Base-by-base conservation (phyloP, 495 filamentous ascomycete species). In the Podospora sp. region DNA sequence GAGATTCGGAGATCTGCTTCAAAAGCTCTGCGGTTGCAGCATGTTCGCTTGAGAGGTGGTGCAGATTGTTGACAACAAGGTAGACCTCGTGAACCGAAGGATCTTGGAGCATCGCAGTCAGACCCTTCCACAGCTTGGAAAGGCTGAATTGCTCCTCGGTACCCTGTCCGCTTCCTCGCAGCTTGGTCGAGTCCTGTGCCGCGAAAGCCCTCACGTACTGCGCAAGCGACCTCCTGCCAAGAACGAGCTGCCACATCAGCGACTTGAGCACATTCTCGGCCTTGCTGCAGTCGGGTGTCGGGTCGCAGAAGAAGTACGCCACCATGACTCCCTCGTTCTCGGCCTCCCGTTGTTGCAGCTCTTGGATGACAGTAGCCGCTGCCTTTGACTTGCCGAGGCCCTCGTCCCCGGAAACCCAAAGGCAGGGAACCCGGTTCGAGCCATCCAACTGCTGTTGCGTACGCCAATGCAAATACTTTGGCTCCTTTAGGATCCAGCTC, bases 361-460 rank as follows among this genome's bases (percentile, higher is more conserved):
- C 58, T 4, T 53, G 24, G 50, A 67, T 56, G 16, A 53, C 59
- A 12, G 65, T 35, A n/a, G 59, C 58, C 11, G 65, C 65, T 16
- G 65, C 65, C 55, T 67, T 67, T 20, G 65, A 67, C 51, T 67
- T 67, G 24, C 65, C 65, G 6, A 62, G 57, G 18, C 65, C 65
- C 33, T 67, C 65, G 21, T 56, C 58, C 18, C 65, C 65, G 12
- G 65, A 67, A 1, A 67, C 65, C 65, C 65, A 67, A 2, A 67
- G 65, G 49, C 50, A 21, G 14, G 62, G 62, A 20, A 35, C 50
- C 2, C 27, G 27, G 21, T 33, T 36, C 14, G 62, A 36, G 24
- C 29, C 24, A 56, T 64, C 29, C 7, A 62, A 18, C 8, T 51
- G 26, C 7, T 62, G 26, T 16, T 40, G 65, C 40, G 65, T 26